Percentiles rank a stretch among this genome's conserved stretches.
These are phyloP conservation scores for Aurifilum marmelostoma DNA, from an alignment of 2,329 filamentous ascomycete genomes.

Conservation along the genomic window DNA sequence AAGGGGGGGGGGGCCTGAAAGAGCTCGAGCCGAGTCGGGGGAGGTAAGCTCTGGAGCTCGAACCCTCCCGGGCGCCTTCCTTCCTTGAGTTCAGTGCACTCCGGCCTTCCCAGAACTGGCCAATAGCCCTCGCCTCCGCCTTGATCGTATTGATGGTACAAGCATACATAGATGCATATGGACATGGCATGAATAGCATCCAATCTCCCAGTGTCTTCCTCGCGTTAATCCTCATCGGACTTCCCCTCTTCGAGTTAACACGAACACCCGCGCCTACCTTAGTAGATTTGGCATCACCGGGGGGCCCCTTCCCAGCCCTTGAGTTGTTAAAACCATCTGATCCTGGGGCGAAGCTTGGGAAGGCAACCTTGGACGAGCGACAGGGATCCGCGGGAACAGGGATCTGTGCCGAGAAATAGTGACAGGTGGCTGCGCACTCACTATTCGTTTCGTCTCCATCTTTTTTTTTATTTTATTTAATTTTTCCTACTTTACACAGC, in stretches of 20 bases:
- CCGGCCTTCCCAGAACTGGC: background rate
- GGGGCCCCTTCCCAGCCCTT: background rate
- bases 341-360: background rate
- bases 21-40: background rate
- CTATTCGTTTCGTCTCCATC: background rate
- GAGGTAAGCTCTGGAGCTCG: background rate
- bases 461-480: no score
- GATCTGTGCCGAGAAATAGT: conserved; percentile 18
- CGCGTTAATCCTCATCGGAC: background rate
- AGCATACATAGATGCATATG: background rate
- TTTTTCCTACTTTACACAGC: no score
- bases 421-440: background rate
- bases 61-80: background rate
- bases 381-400: conserved; percentile 11
- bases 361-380: background rate
- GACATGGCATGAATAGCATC: no score
- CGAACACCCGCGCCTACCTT: background rate
- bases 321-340: background rate
- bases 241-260: background rate
- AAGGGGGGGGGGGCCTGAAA: background rate
- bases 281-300: background rate
- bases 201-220: background rate
- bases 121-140: background rate
- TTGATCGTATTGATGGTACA: background rate
- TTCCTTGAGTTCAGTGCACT: background rate